A percentile compares a stretch with the other conserved stretches of the same genome.
Evolutionary conservation across 768 basidiomycete genomes (phyloP).

Genomic region (Auricularia sp.): DNA sequence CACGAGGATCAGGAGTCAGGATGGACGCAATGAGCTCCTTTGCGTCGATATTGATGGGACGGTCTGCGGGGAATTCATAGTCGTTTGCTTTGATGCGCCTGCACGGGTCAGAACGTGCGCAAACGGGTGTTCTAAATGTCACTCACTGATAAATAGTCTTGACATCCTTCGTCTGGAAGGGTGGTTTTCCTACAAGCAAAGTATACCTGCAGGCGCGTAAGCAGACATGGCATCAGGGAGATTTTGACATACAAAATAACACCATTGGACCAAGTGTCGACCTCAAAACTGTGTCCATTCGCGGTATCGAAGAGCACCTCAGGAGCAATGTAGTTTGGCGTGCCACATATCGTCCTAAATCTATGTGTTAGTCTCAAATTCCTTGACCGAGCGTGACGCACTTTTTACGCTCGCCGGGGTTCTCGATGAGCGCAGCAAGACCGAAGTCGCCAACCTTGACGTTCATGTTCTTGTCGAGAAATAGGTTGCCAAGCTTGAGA

Average conservation of each 20-base stretch:
- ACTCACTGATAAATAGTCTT: slow-evolving; percentile 88
- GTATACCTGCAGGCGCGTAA: slow-evolving; percentile 47
- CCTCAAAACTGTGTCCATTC: slow-evolving; percentile 96
- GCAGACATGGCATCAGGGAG: background rate
- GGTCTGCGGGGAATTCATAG: slow-evolving; percentile 83
- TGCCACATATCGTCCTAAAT: slow-evolving; percentile 81
- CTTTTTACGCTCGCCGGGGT: slow-evolving; percentile 94
- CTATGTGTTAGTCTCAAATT: background rate
- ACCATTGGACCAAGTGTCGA: slow-evolving; percentile 95
- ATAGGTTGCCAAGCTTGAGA: slow-evolving; percentile 91
- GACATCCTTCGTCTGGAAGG: slow-evolving; percentile 97
- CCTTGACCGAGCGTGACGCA: slow-evolving; percentile 16
- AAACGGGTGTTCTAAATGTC: background rate
- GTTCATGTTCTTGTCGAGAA: slow-evolving; percentile 87
- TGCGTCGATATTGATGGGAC: slow-evolving; percentile 57
- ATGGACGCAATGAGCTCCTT: slow-evolving; percentile 75
- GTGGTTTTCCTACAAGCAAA: slow-evolving; percentile 86
- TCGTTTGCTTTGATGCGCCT: slow-evolving; percentile 90
- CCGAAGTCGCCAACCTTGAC: slow-evolving; percentile 97
- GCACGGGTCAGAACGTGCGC: slow-evolving; percentile 5
- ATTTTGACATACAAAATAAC: slow-evolving; percentile 57
- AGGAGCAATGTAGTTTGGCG: slow-evolving; percentile 97
- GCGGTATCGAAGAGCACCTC: slow-evolving; percentile 94
- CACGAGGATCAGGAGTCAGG: slow-evolving; percentile 68
- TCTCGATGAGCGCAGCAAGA: slow-evolving; percentile 92